phyloP scores from a whole-genome alignment of 2,329 filamentous ascomycete genomes.

The Sphaerulina populicola region DNA sequence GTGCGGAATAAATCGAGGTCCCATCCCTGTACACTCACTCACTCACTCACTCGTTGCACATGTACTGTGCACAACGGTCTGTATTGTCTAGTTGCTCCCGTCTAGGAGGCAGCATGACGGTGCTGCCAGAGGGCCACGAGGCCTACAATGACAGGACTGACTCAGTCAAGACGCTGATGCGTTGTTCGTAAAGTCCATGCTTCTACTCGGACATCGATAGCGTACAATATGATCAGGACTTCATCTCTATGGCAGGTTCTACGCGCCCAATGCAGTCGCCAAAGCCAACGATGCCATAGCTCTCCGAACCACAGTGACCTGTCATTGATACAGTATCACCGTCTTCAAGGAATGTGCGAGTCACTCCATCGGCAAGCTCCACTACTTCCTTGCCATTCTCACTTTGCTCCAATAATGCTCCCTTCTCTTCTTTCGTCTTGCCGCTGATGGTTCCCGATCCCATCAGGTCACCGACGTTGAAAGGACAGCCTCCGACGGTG shows the following conservation, averaged over 20 bases:
- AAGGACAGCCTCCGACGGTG: slow-evolving; percentile 64
- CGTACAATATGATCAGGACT: slow-evolving; percentile 4
- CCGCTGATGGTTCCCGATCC: slow-evolving; percentile 75
- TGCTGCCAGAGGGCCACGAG: too few species aligned
- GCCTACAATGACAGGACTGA: too few species aligned
- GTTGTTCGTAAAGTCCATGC: too few species aligned
- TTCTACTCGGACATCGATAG: background rate
- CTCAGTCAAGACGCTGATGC: too few species aligned
- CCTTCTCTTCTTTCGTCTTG: slow-evolving; percentile 48
- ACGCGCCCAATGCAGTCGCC: slow-evolving; percentile 63
- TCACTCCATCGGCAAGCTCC: slow-evolving; percentile 54
- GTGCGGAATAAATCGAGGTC: background rate
- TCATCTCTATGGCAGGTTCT: slow-evolving; percentile 33
- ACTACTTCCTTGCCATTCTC: slow-evolving; percentile 59
- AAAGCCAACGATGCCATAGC: slow-evolving; percentile 64
- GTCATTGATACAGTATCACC: slow-evolving; percentile 61
- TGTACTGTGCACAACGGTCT: too few species aligned
- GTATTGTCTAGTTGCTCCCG: too few species aligned
- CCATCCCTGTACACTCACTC: background rate
- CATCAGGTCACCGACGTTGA: slow-evolving; percentile 65
- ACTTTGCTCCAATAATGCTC: slow-evolving; percentile 65
- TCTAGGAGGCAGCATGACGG: too few species aligned
- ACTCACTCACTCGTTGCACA: too few species aligned
- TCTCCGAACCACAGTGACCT: slow-evolving; percentile 55
- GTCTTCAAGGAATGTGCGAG: slow-evolving; percentile 64